Conservation (phyloP, 768 basidiomycete species). For the Calvatia gigantea region DNA sequence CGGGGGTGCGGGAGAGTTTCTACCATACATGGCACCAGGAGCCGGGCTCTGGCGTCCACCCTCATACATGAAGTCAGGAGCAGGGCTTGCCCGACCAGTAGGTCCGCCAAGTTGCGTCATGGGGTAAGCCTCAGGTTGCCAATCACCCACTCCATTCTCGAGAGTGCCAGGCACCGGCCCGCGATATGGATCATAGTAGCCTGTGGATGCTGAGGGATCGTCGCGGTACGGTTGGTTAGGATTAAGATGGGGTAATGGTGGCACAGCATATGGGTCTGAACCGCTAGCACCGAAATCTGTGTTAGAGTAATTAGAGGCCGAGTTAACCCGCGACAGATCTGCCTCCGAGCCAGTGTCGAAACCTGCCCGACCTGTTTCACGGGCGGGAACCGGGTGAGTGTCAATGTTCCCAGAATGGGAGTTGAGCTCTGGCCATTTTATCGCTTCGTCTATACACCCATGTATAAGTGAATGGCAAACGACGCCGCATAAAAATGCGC, state of each 20-base stretch:
- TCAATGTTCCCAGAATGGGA: conserved; percentile 44
- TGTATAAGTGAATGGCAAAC: conserved; percentile 9
- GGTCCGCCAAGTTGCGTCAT: conserved; percentile 46
- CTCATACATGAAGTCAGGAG: conserved; percentile 33
- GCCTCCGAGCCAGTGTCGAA: conserved; percentile 66
- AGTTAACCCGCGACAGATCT: conserved; percentile 51
- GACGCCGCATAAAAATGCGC: conserved; percentile 26
- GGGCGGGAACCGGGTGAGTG: conserved; percentile 63
- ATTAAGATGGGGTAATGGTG: conserved; percentile 77
- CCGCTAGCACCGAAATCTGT: conserved; percentile 44
- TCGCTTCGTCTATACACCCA: conserved; percentile 60
- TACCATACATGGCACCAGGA: conserved; percentile 32
- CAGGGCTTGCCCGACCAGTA: conserved; percentile 31
- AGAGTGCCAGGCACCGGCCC: conserved; percentile 71
- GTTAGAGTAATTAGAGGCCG: conserved; percentile 41
- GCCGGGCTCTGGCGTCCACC: conserved; percentile 34
- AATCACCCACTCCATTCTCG: conserved; percentile 39
- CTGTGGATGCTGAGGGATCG: conserved; percentile 48
- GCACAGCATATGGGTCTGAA: conserved; percentile 76
- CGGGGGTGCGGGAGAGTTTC: conserved; percentile 26
- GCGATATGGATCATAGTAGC: conserved; percentile 79
- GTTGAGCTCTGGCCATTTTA: conserved; percentile 90
- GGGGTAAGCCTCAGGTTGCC: conserved; percentile 60
- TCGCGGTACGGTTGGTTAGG: conserved; percentile 76
- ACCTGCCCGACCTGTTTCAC: conserved; percentile 67